phyloP scores from a whole-genome alignment of 1,139 yeast species.

The Geotrichum fermentans region DNA sequence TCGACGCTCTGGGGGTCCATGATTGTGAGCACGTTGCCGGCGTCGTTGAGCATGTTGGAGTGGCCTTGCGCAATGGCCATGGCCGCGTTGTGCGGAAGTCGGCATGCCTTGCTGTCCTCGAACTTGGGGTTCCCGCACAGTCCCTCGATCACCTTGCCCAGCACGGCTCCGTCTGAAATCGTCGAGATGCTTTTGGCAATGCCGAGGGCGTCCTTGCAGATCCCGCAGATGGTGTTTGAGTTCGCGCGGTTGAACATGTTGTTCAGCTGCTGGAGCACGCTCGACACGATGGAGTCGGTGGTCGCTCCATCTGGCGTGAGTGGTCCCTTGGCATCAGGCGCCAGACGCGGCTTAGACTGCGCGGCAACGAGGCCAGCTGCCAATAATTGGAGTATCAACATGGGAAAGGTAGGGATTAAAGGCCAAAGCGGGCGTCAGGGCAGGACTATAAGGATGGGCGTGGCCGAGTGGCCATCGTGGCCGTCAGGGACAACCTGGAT shows the following conservation, averaged over 20 bases:
- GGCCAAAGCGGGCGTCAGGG: too few species aligned
- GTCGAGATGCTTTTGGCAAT: neutral
- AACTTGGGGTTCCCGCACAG: constrained; percentile 5
- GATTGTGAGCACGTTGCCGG: constrained; percentile 44
- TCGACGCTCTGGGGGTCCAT: constrained; percentile 43
- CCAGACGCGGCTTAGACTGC: too few species aligned
- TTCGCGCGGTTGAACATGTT: neutral
- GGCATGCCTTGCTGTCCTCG: constrained; percentile 2
- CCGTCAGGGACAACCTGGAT: too few species aligned
- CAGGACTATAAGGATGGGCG: too few species aligned
- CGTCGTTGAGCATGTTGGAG: constrained; percentile 41
- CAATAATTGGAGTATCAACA: too few species aligned
- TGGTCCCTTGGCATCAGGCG: neutral
- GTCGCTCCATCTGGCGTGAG: neutral
- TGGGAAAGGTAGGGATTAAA: too few species aligned
- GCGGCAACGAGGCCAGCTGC: too few species aligned
- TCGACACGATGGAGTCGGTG: neutral
- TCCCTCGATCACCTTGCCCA: neutral
- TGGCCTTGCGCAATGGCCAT: constrained; percentile 9
- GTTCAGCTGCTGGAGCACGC: neutral
- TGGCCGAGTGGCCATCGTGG: too few species aligned
- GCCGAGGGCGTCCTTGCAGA: constrained; percentile 9
- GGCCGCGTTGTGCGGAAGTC: constrained; percentile 8
- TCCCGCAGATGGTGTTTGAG: neutral
- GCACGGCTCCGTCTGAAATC: neutral